Base-by-base conservation (phyloP, 805 yeast genomes). In the Lachancea dasiensis region DNA sequence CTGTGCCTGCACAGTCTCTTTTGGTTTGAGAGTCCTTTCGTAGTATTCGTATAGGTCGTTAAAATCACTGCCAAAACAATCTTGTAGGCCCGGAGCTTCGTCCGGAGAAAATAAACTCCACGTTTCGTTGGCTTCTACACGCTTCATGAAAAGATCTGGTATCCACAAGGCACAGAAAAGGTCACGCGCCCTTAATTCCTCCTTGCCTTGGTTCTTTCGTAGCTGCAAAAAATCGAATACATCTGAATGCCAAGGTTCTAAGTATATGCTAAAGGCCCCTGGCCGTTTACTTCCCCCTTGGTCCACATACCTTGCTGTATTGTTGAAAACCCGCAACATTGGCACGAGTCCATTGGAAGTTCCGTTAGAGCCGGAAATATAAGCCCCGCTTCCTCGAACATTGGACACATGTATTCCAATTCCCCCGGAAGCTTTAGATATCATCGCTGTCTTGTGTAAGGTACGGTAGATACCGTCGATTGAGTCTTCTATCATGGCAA, bases 241-340 rank as follows among this genome's bases (percentile, higher is more conserved):
- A 53, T 89, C 97, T 4, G 82, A 75, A 57, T 89, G 97, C 97
- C 97, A 89, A 36, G 97, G 97, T 65, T 89, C 97, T 26, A 89
- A 63, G 61, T 87, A 89, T 17, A 87, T 66, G 23, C 96, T 95
- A 62, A 89, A 83, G 2, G 97, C 97, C 39, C 97, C 97, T 0
- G 97, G 97, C 51, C 97, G 71, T 62, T 89, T 89, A 63, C 89
- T 90, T 34, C 97, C 97, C 41, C 97, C 97, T 69, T 89, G 97
- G 56, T 89, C 97, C 16, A 89, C 97, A 55, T 89, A 90, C 47
- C 96, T 75, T 6, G 97, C 96, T 11, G 97, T 87, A 61, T 86
- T 83, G 66, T 89, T 90, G 65, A 81, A 89, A 5, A 90, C 97
- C 43, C 95, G 75, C 18, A 90, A 65, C 96, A 89, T 87, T 7